Base-by-base conservation (phyloP, 2,329 filamentous ascomycete species). In the Delphinella strobiligena region DNA sequence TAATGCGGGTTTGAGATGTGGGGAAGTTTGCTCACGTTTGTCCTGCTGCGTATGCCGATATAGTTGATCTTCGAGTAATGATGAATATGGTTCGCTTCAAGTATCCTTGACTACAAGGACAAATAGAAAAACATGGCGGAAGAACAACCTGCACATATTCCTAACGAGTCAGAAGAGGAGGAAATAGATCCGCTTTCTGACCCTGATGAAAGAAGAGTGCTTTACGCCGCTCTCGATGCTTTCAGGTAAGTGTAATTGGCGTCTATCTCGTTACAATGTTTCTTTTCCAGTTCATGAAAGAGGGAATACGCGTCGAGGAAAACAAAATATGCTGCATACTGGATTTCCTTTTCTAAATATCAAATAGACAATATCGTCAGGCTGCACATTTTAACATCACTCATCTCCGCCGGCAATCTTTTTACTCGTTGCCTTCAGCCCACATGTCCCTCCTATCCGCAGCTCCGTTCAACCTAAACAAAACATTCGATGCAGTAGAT, bases 311-410 rank as follows among this genome's bases (percentile, higher is more conserved):
- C 12, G 24, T 7, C 12, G 24, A 29, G 24, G 12, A 36, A 17
- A 17, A n/a, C 17, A 9, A 22, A 36, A 30, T 14, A 32, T n/a
- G n/a, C n/a, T n/a, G n/a, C n/a, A n/a, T n/a, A n/a, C 22, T 37
- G 29, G 31, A 31, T 19, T 24, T n/a, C n/a, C 18, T 24, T 14
- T 27, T 40, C 44, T 36, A 19, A 29, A 17, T 19, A 19, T 16
- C n/a, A 30, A 37, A 19, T 45, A 60, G 57, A 32, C 55, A 59
- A 38, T 95, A 95, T 59, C 80, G 83, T 47, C 82, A 80, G 52
- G 75, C 78, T 17, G 82, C 88, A 4, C 89, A 96, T 59, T 82
- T 82, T 64, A 93, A 93, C 60, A 80, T 83, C 47, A 96, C 89
- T 4, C 89, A 96, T 60, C 72, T 88, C 14, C 80, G 91, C 16